These are phyloP conservation scores for Mortierella sp. DNA, from an alignment of 371 early-diverging fungal species.

Conservation along the genomic window DNA sequence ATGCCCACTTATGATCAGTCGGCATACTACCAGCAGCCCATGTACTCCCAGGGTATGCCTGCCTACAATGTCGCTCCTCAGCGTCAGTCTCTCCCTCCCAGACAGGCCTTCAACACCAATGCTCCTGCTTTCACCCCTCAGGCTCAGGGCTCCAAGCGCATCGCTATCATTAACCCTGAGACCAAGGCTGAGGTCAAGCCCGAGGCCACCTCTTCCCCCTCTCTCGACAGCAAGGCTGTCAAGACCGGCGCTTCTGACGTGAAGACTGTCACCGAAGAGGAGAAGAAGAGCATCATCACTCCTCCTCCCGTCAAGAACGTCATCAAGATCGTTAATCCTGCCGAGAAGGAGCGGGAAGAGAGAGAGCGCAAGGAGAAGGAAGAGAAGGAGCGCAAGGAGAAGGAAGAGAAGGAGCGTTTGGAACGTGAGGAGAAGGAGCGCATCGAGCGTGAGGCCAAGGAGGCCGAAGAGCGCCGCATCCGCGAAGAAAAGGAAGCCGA, in stretches of 20 bases:
- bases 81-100: constrained; percentile 36
- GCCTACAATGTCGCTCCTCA: constrained; percentile 44
- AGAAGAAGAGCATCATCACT: constrained; percentile 59
- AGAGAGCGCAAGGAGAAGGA: constrained; percentile 59
- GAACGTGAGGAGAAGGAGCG: constrained; percentile 60
- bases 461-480: constrained; percentile 37
- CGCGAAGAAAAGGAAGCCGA: constrained; percentile 50
- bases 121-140: constrained; percentile 62
- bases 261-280: constrained; percentile 54
- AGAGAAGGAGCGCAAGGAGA: constrained; percentile 65
- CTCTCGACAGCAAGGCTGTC: constrained; percentile 54
- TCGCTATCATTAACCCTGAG: constrained; percentile 82
- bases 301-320: constrained; percentile 62
- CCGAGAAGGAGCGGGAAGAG: constrained; percentile 53
- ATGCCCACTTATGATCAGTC: constrained; percentile 33
- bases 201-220: constrained; percentile 44
- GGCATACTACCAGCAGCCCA: constrained; percentile 43
- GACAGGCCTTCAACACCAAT: constrained; percentile 37
- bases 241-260: constrained; percentile 39
- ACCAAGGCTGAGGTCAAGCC: constrained; percentile 78
- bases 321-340: constrained; percentile 77
- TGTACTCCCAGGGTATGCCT: constrained; percentile 55
- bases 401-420: constrained; percentile 62
- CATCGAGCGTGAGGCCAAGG: constrained; percentile 54
- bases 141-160: constrained; percentile 65